Conservation (phyloP, 2,329 filamentous ascomycete species). For the Calonectria fujianensis region DNA sequence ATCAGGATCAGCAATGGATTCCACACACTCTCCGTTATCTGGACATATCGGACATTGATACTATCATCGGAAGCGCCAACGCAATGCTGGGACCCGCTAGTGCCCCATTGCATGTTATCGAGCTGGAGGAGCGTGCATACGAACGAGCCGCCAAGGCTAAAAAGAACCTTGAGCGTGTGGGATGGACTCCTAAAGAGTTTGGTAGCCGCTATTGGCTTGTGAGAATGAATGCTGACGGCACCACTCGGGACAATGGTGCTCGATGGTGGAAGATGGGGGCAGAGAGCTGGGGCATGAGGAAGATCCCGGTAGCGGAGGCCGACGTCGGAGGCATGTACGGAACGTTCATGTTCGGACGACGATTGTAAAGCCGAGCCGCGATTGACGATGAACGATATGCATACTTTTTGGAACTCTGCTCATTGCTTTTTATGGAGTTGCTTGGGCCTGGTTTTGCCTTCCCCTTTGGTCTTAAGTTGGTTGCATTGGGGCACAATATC, state of each 20-base stretch:
- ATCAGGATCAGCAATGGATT: conserved; percentile 65
- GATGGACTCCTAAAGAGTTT: conserved; percentile 84
- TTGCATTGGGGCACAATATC: conserved; percentile 54
- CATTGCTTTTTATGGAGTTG: conserved; percentile 42
- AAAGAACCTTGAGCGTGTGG: conserved; percentile 75
- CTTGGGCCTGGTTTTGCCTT: conserved; percentile 45
- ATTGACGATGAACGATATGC: conserved; percentile 63
- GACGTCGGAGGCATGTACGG: conserved; percentile 98
- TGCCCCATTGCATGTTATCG: conserved; percentile 84
- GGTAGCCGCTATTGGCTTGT: conserved; percentile 81
- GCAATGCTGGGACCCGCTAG: conserved; percentile 75
- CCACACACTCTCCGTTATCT: conserved; percentile 82
- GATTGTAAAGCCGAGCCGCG: conserved; percentile 64
- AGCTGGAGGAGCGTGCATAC: conserved; percentile 82
- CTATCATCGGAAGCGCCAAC: conserved; percentile 77
- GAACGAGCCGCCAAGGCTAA: conserved; percentile 78
- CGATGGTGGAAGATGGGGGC: conserved; percentile 90
- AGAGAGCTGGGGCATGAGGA: conserved; percentile 89
- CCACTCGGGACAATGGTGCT: conserved; percentile 66
- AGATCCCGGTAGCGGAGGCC: conserved; percentile 92
- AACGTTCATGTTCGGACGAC: conserved; percentile 78
- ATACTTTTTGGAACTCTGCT: conserved; percentile 54
- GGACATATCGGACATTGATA: conserved; percentile 80
- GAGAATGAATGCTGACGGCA: conserved; percentile 65
- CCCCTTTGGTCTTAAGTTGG: conserved; percentile 41